A percentile compares a stretch with the other conserved stretches of the same genome.
Evolutionary conservation across 1,284 basidiomycete genomes (phyloP).

Genomic region (Sporisorium scitamineum): DNA sequence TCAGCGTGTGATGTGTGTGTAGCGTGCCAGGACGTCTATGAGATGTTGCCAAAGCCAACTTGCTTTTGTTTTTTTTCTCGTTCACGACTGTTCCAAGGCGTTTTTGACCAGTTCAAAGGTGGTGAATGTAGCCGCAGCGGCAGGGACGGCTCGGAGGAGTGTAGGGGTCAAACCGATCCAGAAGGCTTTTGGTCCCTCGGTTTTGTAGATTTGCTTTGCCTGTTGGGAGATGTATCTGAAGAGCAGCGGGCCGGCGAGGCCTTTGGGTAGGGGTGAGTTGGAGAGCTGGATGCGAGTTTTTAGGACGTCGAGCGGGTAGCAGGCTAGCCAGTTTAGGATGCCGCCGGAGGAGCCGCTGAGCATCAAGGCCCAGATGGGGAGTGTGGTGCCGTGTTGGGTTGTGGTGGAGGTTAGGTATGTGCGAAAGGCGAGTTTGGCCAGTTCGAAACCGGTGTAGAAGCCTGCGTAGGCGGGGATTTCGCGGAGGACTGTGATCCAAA

Average conservation of each 20-base stretch:
- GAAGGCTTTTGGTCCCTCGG: conserved; percentile 42
- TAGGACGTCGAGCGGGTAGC: conserved; percentile 78
- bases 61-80: too few species aligned
- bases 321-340: conserved; percentile 91
- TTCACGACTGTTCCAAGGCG: conserved; percentile 21
- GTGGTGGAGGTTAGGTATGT: conserved; percentile 67
- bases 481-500: conserved; percentile 92
- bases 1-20: too few species aligned
- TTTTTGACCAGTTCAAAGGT: conserved; percentile 58
- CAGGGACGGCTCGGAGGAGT: conserved; percentile 55
- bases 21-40: too few species aligned
- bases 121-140: conserved; percentile 59
- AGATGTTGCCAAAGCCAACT: too few species aligned
- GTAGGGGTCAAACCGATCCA: conserved; percentile 55
- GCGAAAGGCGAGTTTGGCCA: conserved; percentile 82
- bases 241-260: conserved; percentile 24
- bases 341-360: conserved; percentile 89
- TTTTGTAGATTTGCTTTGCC: conserved; percentile 22
- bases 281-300: conserved; percentile 51
- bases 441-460: conserved; percentile 85
- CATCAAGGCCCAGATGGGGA: conserved; percentile 90
- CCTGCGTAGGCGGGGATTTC: conserved; percentile 96
- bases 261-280: conserved; percentile 25
- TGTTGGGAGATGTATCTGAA: conserved; percentile 44
- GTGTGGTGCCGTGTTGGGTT: conserved; percentile 12